Evolutionary conservation across 352 stramenopile species (phyloP).

Genomic region (Phytophthora uliginosa): DNA sequence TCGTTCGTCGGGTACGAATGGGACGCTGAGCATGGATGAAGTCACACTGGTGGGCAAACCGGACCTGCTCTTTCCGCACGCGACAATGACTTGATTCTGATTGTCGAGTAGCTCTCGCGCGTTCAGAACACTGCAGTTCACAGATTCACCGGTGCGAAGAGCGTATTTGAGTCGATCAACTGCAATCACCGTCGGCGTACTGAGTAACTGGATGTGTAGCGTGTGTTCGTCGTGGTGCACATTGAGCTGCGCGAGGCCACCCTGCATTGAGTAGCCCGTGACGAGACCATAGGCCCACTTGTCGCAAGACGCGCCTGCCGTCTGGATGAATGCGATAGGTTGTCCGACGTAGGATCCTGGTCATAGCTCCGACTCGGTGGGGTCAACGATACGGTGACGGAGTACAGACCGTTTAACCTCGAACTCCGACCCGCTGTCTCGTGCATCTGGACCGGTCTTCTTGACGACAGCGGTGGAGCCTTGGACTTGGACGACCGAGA

Average conservation of each 20-base stretch:
- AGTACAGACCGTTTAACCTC: conserved; percentile 1
- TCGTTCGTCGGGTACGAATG: neutral
- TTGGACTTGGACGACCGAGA: too few species aligned
- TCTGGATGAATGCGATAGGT: conserved; percentile 11
- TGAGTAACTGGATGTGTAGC: neutral
- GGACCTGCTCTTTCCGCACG: conserved; percentile 12
- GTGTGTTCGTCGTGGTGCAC: too few species aligned
- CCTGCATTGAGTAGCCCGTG: conserved; percentile 3
- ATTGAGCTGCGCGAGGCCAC: neutral
- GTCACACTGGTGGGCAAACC: neutral
- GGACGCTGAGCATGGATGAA: conserved; percentile 8
- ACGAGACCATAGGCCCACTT: conserved; percentile 12
- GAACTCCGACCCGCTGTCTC: neutral
- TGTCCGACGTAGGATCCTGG: conserved; percentile 20
- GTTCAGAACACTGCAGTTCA: neutral
- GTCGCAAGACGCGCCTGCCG: neutral
- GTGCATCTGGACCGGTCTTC: too few species aligned
- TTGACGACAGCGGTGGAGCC: too few species aligned
- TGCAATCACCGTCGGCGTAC: conserved; percentile 1
- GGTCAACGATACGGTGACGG: conserved; percentile 10
- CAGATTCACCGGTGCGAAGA: neutral
- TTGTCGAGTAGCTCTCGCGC: conserved; percentile 10
- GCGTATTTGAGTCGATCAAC: conserved; percentile 14
- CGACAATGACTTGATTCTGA: neutral
- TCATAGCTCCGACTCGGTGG: conserved; percentile 2